Base-by-base conservation (phyloP, 371 early-diverging fungal species). In the Coemansia sp. region DNA sequence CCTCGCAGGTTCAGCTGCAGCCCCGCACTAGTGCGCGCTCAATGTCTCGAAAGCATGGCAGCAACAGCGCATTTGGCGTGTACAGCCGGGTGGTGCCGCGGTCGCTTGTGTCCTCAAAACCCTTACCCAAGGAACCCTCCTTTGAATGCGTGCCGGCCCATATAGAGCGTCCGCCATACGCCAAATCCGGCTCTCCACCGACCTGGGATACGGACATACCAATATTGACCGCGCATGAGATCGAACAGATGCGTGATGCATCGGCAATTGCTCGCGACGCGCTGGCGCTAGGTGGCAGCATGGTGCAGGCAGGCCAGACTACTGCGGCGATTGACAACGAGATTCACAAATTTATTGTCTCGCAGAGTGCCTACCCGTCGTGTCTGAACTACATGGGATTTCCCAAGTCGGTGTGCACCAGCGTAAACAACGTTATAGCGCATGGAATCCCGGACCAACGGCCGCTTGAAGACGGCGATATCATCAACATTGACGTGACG, bases 361-460 rank as follows among this genome's bases (percentile, higher is more conserved):
- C 87, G 62, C 87, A 92, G 38, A 84, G 86, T 39, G 86, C 87
- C 6, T 98, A 98, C 76, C 98, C 98, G 36, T 96, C 96, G 0
- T 94, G 97, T 35, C 80, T 97, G 59, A 95, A 96, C 83, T 96
- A 97, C 82, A 84, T 90, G 75, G 83, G 88, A 20, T 96, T 94
- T 74, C 95, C 96, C 14, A 92, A 92, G 69, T 90, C 94, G 12
- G 85, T 89, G 70, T 96, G 97, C 85, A 95, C 93, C 66, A 89
- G 88, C 77, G 85, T 88, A 53, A 86, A 85, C 69, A 84, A 87
- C 61, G 88, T 90, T 39, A 90, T 94, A 67, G 91, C 91, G 40
- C 92, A 91, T 69, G 94, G 97, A 53, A 93, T 97, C 59, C 97
- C 97, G 2, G 97, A 97, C 78, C 70, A 83, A 57, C 90, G 94